Base-by-base conservation (phyloP, 1,139 yeast genomes). In the Blastobotrys serpentis region DNA sequence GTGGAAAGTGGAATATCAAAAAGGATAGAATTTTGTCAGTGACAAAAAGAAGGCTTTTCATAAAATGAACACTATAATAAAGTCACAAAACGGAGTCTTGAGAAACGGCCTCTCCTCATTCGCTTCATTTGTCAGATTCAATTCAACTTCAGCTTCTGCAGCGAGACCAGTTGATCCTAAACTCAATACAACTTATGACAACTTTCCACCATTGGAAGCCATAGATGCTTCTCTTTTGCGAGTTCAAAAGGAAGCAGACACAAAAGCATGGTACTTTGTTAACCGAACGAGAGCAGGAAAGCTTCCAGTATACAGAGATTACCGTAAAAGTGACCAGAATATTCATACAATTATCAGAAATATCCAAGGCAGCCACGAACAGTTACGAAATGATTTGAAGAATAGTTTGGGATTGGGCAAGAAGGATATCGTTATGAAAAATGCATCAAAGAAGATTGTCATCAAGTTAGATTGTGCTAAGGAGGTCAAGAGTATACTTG, bases 81-180 rank as follows among this genome's bases (percentile, higher is more conserved):
- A 23, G 10, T 10, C 26, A 92, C 65, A 92, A 89, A 67, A 85
- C 85, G 78, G 89, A 92, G 22, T 76, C 97, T 61, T 71, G 92
- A 52, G 92, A 98, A 98, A 81, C 90, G 29, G 95, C 87, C n/a
- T n/a, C n/a, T n/a, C n/a, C n/a, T n/a, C n/a, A n/a, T 66, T 86
- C 70, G 18, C 21, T 14, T 21, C 29, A 6, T 13, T 25, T 5
- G 33, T 40, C 7, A 25, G 43, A 14, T 40, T 4, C 43, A 40
- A 25, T 26, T 23, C 33, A 10, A 40, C 43, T 11, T 25, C 32
- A 38, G 19, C 26, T 14, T 7, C 42, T 8, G 30, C 18, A 18
- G 30, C 30, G 13, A 13, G 19, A 23, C 26, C n/a, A 22, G 43
- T 44, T 10, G 25, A 39, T 17, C 50, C 50, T 7, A 36, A 29